Percentiles rank a stretch among this genome's conserved stretches.
Evolutionary conservation across 2,329 filamentous ascomycete genomes (phyloP).

Genomic region (Aspergillus ochraceoroseus): DNA sequence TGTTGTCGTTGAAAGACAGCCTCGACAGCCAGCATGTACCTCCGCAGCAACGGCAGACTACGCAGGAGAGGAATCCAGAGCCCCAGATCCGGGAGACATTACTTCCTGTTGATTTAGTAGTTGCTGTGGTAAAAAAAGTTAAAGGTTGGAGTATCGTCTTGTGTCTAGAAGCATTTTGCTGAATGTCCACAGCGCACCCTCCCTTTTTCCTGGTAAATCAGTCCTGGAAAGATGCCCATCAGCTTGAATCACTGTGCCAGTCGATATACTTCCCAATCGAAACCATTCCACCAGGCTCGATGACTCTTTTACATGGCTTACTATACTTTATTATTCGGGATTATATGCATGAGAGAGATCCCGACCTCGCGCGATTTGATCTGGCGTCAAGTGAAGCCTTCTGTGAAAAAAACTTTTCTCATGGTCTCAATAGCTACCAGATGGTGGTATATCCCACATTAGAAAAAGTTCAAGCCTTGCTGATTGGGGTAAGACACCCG

Average conservation of each 20-base stretch:
- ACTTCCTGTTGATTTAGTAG: slow-evolving; percentile 20
- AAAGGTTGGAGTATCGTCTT: slow-evolving; percentile 14
- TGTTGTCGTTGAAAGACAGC: slow-evolving; percentile 19
- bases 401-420: slow-evolving; percentile 19
- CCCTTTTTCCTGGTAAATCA: slow-evolving; percentile 27
- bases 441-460: slow-evolving; percentile 22
- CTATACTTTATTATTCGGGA: slow-evolving; percentile 27
- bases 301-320: slow-evolving; percentile 23
- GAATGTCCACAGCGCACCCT: slow-evolving; percentile 17
- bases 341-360: slow-evolving; percentile 22
- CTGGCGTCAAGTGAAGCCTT: slow-evolving; percentile 13
- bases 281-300: slow-evolving; percentile 20
- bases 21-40: slow-evolving; percentile 16
- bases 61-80: not conserved
- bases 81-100: slow-evolving; percentile 8
- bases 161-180: not conserved
- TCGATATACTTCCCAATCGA: slow-evolving; percentile 24
- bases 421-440: slow-evolving; percentile 18
- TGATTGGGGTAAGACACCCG: slow-evolving; percentile 19
- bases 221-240: slow-evolving; percentile 23
- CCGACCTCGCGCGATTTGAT: slow-evolving; percentile 19
- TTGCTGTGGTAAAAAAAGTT: slow-evolving; percentile 22
- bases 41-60: not conserved
- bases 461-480: slow-evolving; percentile 24
- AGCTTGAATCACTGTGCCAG: slow-evolving; percentile 23